Base-by-base conservation (phyloP, 202 grass and related monocot genomes). In the Sporobolus alterniflorus region DNA sequence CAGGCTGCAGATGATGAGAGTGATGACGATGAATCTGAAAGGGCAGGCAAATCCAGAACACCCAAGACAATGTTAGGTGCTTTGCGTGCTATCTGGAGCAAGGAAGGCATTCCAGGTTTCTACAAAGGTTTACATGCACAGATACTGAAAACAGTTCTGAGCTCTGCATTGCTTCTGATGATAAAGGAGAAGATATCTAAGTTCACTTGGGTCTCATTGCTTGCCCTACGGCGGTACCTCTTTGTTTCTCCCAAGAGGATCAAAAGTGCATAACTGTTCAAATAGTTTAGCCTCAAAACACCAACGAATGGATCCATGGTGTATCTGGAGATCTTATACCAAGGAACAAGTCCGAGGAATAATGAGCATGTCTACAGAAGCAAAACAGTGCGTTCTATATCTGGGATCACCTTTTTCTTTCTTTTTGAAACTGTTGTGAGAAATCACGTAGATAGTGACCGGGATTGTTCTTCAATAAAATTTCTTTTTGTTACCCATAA, bases 111-210 rank as follows among this genome's bases (percentile, higher is more conserved):
- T 69, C 83, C 93, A 29, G 96, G 96, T 11, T 94, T 99, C 83
- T 99, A 94, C 84, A 96, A 96, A 87, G 96, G 96, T 44, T 65
- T 99, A 71, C 52, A 99, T 20, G 96, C 91, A 60, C 96, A 99
- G 84, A 99, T 99, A 67, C 60, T 99, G 13, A 99, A 99, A 89
- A 96, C 96, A 55, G 96, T 99, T 61, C 64, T 99, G 79, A 99
- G 96, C 55, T 99, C 96, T 17, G 96, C 96, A 67, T 88, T 99
- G 56, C 85, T 99, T 63, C 81, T 99, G 82, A 99, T 99, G 96
- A 96, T 99, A 79, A 99, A 99, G 83, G 96, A 99, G 83, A 99
- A 99, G 77, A 96, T 99, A 64, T 89, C 96, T 0, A 95, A 77
- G 78, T 90, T 87, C 77, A 99, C 96, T 21, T 99, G 96, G 96